Base-by-base conservation (phyloP, 352 stramenopile genomes). In the Bremia lactucae region DNA sequence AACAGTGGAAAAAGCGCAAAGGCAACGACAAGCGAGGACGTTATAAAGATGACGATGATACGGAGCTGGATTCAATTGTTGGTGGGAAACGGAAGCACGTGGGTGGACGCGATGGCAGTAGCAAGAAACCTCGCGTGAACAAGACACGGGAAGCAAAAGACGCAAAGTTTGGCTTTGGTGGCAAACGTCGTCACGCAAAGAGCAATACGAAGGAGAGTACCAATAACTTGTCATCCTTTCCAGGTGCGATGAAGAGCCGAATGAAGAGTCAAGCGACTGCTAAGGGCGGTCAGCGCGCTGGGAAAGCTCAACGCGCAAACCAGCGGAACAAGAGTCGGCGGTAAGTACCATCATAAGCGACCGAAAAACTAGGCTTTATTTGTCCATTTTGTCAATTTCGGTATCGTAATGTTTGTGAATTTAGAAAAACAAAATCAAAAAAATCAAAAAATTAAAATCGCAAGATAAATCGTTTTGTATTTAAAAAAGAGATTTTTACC, bases 1-100 rank as follows among this genome's bases (percentile, higher is more conserved):
- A 92, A 62, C 76, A 89, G 59, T 92, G 79, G 79, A 92, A 92
- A 59, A 92, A 89, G 64, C 72, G 76, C 11, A 84, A 83, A 66
- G 69, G 62, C 38, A 81, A 64, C 49, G 72, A 88, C 66, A 81
- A 80, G 46, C 62, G 65, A 14, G 64, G 62, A 2, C 64, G 55
- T 0, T 54, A 66, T 26, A 65, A 81, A 45, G 70, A 86, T 42
- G 65, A 73, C 23, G 68, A 85, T 36, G 72, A 87, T 41, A 56
- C 56, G 42, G 63, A 85, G 36, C 59, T 85, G 19, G 72, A 84
- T 43, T 64, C 59, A 16, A 83, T 83, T 49, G 68, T 85, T 25
- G 66, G 43, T 42, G 77, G 61, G 37, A 83, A 84, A 51, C 54
- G 72, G 41, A 62, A 68, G 46, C 59, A 69, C 48, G 41, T 24